Evolutionary conservation across 306 rosid species (phyloP).

Genomic region (Vicia sativa): DNA sequence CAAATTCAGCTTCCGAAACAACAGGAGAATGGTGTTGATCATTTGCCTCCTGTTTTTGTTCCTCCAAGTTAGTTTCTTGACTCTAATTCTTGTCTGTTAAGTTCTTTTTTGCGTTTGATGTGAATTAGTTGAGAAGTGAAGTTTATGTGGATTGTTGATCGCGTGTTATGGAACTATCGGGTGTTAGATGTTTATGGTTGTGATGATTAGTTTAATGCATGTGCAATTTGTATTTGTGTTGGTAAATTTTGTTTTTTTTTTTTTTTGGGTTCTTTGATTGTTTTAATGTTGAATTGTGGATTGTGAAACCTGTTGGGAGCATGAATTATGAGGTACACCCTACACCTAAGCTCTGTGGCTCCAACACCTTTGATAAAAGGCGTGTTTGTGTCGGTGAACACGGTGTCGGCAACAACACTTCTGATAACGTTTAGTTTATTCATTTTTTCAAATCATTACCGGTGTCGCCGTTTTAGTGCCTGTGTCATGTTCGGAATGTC

Average conservation of each 20-base stretch:
- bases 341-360: no score
- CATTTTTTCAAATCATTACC: no score
- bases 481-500: no score
- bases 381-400: no score
- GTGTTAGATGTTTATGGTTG: slow-evolving; percentile 25
- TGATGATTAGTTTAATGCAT: not conserved
- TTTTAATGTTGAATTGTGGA: slow-evolving; percentile 18
- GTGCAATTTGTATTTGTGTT: slow-evolving; percentile 5
- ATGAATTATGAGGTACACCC: not conserved
- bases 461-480: no score
- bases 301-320: slow-evolving; percentile 30
- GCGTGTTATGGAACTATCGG: not conserved
- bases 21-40: slow-evolving; percentile 37
- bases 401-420: no score
- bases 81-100: slow-evolving; percentile 13
- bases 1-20: slow-evolving; percentile 41
- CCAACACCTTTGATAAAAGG: no score
- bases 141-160: slow-evolving; percentile 21
- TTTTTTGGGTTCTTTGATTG: not conserved
- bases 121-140: slow-evolving; percentile 1
- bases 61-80: slow-evolving; percentile 67
- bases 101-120: slow-evolving; percentile 5
- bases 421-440: no score
- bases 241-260: not conserved
- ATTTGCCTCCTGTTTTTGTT: slow-evolving; percentile 50